Evolutionary conservation across 495 filamentous ascomycete genomes (phyloP).

Genomic region (Xylaria grammica): DNA sequence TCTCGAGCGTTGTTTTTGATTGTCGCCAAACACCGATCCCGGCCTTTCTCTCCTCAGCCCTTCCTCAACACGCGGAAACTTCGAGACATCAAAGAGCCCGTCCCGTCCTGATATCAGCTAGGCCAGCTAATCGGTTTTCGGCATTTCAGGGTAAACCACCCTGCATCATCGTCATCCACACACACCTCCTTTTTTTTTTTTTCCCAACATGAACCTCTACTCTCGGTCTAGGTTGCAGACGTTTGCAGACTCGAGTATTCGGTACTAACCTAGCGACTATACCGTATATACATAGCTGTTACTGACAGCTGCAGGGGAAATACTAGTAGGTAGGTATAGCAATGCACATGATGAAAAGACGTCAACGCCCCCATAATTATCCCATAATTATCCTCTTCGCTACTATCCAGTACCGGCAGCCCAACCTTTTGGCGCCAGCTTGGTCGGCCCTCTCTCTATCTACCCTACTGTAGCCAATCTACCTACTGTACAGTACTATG

Average conservation of each 20-base stretch:
- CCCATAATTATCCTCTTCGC: no score
- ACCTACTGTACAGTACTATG: no score
- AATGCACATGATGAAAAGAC: background rate
- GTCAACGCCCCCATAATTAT: slow-evolving; percentile 1
- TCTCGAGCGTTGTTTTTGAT: background rate
- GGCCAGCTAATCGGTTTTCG: background rate
- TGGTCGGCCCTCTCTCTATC: no score
- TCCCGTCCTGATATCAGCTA: no score
- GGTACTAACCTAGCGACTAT: no score
- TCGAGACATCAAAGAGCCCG: background rate
- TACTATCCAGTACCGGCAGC: no score
- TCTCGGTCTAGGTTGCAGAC: background rate
- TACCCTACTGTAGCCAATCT: background rate
- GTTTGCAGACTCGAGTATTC: background rate
- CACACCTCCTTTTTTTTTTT: background rate
- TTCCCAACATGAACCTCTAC: background rate
- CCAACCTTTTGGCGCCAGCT: no score
- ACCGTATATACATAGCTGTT: background rate
- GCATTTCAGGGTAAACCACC: background rate
- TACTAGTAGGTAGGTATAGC: background rate
- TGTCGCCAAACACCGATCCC: background rate
- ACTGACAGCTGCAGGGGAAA: background rate
- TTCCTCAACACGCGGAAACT: background rate
- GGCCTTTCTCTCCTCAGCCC: background rate
- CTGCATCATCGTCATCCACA: no score